Conservation (phyloP, 176 grass and related monocot species). For the Chrysopogon serrulatus region DNA sequence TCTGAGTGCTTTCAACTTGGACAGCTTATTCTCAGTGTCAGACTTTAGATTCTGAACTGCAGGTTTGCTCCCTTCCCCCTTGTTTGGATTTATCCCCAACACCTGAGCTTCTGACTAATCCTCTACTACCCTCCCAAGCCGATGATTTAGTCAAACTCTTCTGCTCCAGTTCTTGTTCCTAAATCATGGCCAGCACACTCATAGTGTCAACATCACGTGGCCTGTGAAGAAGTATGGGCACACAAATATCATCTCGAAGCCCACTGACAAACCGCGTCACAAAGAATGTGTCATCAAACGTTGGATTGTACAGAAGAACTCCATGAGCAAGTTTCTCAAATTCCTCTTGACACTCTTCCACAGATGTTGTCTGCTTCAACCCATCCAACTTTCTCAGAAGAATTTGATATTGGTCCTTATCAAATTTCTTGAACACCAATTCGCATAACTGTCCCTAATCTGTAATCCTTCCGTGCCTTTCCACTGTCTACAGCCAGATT, state of each 20-base stretch:
- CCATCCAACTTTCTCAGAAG: accelerated
- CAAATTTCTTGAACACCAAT: accelerated
- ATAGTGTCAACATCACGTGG: background rate
- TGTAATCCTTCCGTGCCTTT: accelerated
- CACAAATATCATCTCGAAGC: accelerated
- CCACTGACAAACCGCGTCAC: background rate
- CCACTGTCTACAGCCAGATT: accelerated
- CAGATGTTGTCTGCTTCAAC: background rate
- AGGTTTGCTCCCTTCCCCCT: too few relatives aligned
- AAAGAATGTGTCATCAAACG: background rate
- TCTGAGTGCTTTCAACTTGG: too few relatives aligned
- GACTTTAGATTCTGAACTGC: too few relatives aligned
- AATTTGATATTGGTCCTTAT: background rate
- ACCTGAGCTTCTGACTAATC: too few relatives aligned
- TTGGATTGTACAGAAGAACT: background rate
- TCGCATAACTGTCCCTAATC: background rate
- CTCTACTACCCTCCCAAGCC: too few relatives aligned
- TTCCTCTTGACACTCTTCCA: background rate
- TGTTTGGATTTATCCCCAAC: too few relatives aligned
- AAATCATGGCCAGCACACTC: background rate
- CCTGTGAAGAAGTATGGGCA: accelerated
- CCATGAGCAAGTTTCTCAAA: background rate
- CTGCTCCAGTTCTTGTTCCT: background rate
- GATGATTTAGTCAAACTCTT: too few relatives aligned
- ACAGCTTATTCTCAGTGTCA: too few relatives aligned